phyloP scores from a whole-genome alignment of 257 asterid genomes.

The Schizonepeta tenuifolia region DNA sequence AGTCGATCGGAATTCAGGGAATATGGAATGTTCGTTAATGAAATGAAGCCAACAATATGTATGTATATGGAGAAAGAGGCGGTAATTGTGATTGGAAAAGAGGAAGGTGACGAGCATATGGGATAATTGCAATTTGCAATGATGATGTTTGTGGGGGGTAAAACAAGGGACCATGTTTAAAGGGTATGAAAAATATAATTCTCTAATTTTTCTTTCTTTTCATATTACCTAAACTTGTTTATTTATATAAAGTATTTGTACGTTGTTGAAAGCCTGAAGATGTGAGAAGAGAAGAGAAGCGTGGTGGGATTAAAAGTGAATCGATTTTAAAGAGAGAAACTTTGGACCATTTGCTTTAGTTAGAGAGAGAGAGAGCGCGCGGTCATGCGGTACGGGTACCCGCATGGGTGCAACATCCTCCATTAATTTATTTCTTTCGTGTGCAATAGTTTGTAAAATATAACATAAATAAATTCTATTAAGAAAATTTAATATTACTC shows the following conservation, averaged over 20 bases:
- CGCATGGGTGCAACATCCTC: too few relatives aligned
- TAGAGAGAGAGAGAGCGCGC: too few relatives aligned
- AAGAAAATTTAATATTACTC: too few relatives aligned
- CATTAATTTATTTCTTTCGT: too few relatives aligned
- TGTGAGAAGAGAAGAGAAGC: constrained; percentile 16
- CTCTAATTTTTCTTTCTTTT: not conserved
- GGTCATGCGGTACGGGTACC: too few relatives aligned
- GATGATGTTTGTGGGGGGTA: constrained; percentile 42
- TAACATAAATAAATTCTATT: too few relatives aligned
- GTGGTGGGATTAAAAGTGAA: constrained; percentile 28
- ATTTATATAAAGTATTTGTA: not conserved
- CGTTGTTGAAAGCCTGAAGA: constrained; percentile 14
- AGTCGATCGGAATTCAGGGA: constrained; percentile 20
- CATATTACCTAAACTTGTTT: not conserved
- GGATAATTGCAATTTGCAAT: constrained; percentile 39
- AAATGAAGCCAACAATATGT: not conserved
- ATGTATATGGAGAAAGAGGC: not conserved
- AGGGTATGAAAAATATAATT: not conserved
- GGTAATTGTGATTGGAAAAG: constrained; percentile 24
- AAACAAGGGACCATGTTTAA: constrained; percentile 43
- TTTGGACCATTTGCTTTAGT: constrained; percentile 39
- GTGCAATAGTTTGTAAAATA: too few relatives aligned
- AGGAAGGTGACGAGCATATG: constrained; percentile 7
- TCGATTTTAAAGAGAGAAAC: not conserved
- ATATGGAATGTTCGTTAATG: constrained; percentile 31